Conservation (phyloP, 345 rosid species). For the Cardamine chenopodiifolia region DNA sequence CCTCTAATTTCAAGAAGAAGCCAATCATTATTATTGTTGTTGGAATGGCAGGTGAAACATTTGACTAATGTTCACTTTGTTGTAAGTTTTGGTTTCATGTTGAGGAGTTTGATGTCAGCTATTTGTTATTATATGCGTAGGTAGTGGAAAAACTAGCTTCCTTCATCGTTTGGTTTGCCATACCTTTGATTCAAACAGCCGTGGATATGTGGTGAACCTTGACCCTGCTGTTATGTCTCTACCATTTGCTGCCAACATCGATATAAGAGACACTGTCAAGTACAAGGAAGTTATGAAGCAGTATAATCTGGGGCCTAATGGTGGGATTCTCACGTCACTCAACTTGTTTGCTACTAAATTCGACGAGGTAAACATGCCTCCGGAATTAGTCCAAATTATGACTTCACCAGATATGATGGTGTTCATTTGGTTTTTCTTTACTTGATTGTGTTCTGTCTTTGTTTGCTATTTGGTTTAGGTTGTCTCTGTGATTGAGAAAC, state of each 20-base stretch:
- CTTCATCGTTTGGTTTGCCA: constrained; percentile 75
- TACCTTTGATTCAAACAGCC: constrained; percentile 60
- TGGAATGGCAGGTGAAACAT: constrained; percentile 75
- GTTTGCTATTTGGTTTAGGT: constrained; percentile 50
- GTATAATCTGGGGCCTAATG: constrained; percentile 81
- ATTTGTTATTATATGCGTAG: constrained; percentile 35
- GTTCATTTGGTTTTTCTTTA: not conserved
- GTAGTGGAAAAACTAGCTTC: constrained; percentile 83
- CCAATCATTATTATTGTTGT: constrained; percentile 72
- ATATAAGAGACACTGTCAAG: constrained; percentile 77
- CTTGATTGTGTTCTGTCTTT: constrained; percentile 1
- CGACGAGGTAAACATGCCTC: constrained; percentile 58
- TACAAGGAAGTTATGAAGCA: constrained; percentile 88
- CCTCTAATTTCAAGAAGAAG: constrained; percentile 61
- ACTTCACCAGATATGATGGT: not conserved
- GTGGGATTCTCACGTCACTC: constrained; percentile 77
- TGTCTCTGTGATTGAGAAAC: constrained; percentile 68
- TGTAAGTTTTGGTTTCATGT: not conserved
- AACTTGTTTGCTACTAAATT: constrained; percentile 83
- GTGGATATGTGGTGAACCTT: constrained; percentile 78
- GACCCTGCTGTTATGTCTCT: constrained; percentile 90
- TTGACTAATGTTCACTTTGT: not conserved
- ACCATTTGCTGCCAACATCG: constrained; percentile 78
- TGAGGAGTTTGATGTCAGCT: constrained; percentile 15
- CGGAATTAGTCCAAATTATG: not conserved